phyloP scores from a whole-genome alignment of 2,329 filamentous ascomycete genomes.

The Colletotrichum echinochloae region DNA sequence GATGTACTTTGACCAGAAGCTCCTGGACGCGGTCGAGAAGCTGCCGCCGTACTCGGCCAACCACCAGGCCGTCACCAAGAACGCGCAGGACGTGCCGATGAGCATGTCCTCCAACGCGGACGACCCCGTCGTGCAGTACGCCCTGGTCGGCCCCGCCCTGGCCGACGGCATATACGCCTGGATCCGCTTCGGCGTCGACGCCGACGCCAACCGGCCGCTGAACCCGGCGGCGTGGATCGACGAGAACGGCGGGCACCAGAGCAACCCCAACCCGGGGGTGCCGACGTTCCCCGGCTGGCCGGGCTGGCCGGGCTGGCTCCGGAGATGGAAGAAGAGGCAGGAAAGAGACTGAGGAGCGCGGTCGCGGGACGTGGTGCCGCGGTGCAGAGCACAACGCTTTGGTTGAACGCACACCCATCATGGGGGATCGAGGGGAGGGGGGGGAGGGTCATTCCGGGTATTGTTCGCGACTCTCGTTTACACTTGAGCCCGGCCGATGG shows the following conservation, averaged over 20 bases:
- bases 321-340: not conserved
- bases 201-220: slow-evolving; percentile 42
- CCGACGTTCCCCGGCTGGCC: not conserved
- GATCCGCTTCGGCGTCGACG: slow-evolving; percentile 64
- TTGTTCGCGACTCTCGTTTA: not conserved
- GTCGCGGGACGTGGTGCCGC: not conserved
- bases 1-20: slow-evolving; percentile 70
- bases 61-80: slow-evolving; percentile 59
- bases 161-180: slow-evolving; percentile 65
- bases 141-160: slow-evolving; percentile 64
- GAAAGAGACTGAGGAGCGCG: not conserved
- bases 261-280: not conserved
- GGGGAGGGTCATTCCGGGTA: not conserved
- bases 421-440: too few relatives aligned
- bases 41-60: slow-evolving; percentile 61
- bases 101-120: slow-evolving; percentile 61
- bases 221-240: slow-evolving; percentile 39
- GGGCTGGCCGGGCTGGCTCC: too few relatives aligned
- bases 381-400: too few relatives aligned
- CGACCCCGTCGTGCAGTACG: slow-evolving; percentile 70
- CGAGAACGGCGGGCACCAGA: slow-evolving; percentile 14
- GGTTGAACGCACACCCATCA: too few relatives aligned
- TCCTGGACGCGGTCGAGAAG: slow-evolving; percentile 64
- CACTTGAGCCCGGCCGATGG: not conserved
- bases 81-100: slow-evolving; percentile 64